phyloP scores from a whole-genome alignment of 345 rosid species.

The Populus tremula region DNA sequence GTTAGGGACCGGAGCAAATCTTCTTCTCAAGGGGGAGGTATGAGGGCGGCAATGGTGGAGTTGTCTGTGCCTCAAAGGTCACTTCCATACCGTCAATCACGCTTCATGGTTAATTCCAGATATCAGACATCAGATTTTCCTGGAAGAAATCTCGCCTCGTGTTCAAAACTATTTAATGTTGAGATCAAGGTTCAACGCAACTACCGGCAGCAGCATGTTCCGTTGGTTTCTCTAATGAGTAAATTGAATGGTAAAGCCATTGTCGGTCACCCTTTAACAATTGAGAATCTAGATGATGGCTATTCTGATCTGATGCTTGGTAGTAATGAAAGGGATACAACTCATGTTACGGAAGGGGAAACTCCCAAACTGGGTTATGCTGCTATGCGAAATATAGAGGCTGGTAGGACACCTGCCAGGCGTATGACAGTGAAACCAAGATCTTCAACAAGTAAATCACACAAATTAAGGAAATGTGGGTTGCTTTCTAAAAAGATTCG shows the following conservation, averaged over 20 bases:
- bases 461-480: slow-evolving; percentile 35
- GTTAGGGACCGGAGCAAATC: slow-evolving; percentile 39
- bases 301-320: slow-evolving; percentile 25
- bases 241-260: slow-evolving; percentile 77
- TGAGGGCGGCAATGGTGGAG: slow-evolving; percentile 36
- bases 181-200: slow-evolving; percentile 69
- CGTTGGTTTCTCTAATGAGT: slow-evolving; percentile 86
- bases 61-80: slow-evolving; percentile 48
- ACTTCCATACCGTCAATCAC: slow-evolving; percentile 56
- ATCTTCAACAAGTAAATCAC: slow-evolving; percentile 14
- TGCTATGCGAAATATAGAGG: slow-evolving; percentile 25
- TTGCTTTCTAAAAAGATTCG: slow-evolving; percentile 61
- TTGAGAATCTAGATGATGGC: slow-evolving; percentile 47
- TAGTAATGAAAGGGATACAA: slow-evolving; percentile 24
- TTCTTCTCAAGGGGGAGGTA: slow-evolving; percentile 24
- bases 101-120: slow-evolving; percentile 47
- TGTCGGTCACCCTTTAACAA: slow-evolving; percentile 72
- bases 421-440: slow-evolving; percentile 16
- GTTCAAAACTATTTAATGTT: slow-evolving; percentile 58
- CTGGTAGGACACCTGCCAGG: slow-evolving; percentile 38
- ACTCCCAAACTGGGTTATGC: slow-evolving; percentile 20
- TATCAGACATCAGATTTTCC: slow-evolving; percentile 44
- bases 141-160: slow-evolving; percentile 27
- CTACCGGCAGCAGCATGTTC: slow-evolving; percentile 69
- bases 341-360: neutral